Base-by-base conservation (phyloP, 805 yeast species). In the Saccharomycopsis babjevae region DNA sequence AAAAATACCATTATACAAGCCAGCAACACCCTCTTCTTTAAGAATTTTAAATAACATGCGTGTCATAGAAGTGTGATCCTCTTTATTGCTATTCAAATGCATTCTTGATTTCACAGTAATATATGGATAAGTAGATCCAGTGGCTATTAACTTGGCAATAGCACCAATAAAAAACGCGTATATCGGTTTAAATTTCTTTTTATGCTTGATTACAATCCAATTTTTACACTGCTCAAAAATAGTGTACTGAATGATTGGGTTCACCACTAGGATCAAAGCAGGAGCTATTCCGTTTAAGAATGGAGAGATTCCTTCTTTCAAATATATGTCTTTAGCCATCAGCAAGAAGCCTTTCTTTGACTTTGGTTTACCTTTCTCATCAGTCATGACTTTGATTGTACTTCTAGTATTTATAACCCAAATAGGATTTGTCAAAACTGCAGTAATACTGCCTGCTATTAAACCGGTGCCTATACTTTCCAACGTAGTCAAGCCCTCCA, bases 371-470 rank as follows among this genome's bases (percentile, higher is more conserved):
- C 32, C 52, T 10, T 40, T 64, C 57, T 38, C 59, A 63, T 54
- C 68, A 70, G 52, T 22, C 3, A 11, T n/a, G 22, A 22, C 52
- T 16, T 67, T 66, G 20, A 92, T 90, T 67, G 96, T 88, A 81
- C 86, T 83, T 69, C 97, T 80, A 2, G 97, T 91, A 71, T 91
- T 91, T 54, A 96, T 94, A 54, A 91, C 96, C 97, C 97, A 91
- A 66, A 89, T 83, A 28, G 97, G 97, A 71, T 91, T 91, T 13
- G 96, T 85, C 11, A 85, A 79, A 22, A 88, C 75, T 57, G 91
- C 88, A 2, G 97, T 90, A 43, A 90, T 81, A 10, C 91, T 81
- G 0, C 97, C 97, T 1, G 97, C 96, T 68, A 89, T 77, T 0
- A 94, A 86, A 32, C 97, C 96, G 1, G 91, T 85, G 5, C 79